Evolutionary conservation across 805 yeast species (phyloP), one percentile per base, ranked within the genome.

Genomic region (Saccharomycopsis capsularis): DNA sequence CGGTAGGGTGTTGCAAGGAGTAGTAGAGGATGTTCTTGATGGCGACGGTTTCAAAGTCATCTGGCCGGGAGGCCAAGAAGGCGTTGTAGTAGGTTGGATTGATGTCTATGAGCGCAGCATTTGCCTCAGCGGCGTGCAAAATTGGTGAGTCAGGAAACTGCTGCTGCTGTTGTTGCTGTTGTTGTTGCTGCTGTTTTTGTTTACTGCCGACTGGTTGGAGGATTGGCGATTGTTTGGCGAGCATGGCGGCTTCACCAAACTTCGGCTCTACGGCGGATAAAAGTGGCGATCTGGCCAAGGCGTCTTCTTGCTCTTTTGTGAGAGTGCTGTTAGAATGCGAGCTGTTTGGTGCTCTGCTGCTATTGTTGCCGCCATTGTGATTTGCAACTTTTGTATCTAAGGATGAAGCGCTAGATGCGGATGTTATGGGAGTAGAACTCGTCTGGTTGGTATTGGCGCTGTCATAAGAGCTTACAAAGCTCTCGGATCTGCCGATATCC

Each of bases 11-110:
- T 23, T 63, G 60, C 1, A 68, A 68, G 37, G 64, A 55, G 39
- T 59, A 49, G 42, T 73, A 64, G 50, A 89, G 78, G 56, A 90
- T 77, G 48, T 79, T 79, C 5, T 78, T 73, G 55, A 90, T 84
- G 3, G 97, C 97, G 34, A 84, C 82, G 34, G 85, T 79, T 63
- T 90, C 98, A 59, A 86, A 86, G 39, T 77, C 68, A 63, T 90
- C 96, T 0, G 98, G 98, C 56, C 98, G 71, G 18, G 95, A 85
- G 0, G 86, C 82, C 51, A 88, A 68, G 63, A 85, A 88, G 0
- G 93, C 74, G 2, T 79, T 67, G 64, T 88, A 88, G 18, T 78
- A 68, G 1, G 76, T 74, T 11, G 89, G 85, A 58, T 82, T 83
- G 40, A 74, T 68, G 42, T 68, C 48, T 13, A 65, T 67, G 51